Evolutionary conservation across 2,329 filamentous ascomycete species (phyloP).

Genomic region (Fusarium proliferatum): DNA sequence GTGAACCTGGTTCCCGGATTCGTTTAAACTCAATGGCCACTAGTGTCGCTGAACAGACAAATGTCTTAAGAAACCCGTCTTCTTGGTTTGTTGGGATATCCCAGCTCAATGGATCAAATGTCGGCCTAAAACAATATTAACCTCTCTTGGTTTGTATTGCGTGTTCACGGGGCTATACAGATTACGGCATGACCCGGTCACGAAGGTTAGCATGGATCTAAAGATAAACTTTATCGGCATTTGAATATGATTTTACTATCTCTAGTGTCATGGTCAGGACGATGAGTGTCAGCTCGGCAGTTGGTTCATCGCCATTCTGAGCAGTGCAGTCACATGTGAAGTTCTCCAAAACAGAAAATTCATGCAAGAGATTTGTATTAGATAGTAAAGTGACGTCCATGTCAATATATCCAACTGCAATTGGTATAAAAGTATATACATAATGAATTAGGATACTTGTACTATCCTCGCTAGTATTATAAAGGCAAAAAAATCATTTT

Average conservation of each 20-base stretch:
- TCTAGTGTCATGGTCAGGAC: neutral
- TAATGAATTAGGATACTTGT: neutral
- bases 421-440: constrained; percentile 18
- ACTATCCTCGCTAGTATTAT: neutral
- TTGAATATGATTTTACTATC: neutral
- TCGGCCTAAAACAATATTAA: neutral
- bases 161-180: neutral
- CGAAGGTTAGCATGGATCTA: neutral
- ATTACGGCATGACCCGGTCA: neutral
- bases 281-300: neutral
- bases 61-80: neutral
- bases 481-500: neutral
- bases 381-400: neutral
- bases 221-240: neutral
- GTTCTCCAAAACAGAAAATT: neutral
- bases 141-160: neutral
- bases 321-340: neutral
- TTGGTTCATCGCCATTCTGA: neutral
- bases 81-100: neutral
- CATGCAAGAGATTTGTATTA: constrained; percentile 6
- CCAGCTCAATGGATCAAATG: neutral
- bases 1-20: neutral
- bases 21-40: neutral
- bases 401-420: neutral
- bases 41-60: neutral